Base-by-base conservation (phyloP, 805 yeast species). In the Lachancea sp. region DNA sequence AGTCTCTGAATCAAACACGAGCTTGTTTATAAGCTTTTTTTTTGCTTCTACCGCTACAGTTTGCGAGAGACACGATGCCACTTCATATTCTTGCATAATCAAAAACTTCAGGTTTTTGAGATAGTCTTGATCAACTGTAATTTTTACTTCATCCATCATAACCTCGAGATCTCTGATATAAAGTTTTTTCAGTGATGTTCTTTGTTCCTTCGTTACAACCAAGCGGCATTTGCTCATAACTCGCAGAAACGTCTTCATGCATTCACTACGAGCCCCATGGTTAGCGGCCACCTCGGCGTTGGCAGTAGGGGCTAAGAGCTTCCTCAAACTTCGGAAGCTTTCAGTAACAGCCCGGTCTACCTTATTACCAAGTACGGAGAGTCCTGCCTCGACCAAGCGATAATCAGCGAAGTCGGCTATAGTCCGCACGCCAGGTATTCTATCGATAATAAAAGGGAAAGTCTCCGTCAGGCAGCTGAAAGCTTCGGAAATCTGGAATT, bases 221-320 rank as follows among this genome's bases (percentile, higher is more conserved):
- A 48, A 33, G 12, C 40, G 29, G 30, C 46, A 44, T 16, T 39
- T 34, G 29, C 36, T 32, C 39, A 49, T 41, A 20, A 43, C 16
- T 2, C 38, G 28, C 26, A 48, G 24, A 4, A 35, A 24, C 5
- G 22, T 26, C 24, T 35, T 24, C 16, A 35, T 30, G 16, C 31
- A 24, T 3, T 26, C 31, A 16, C 5, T 25, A 9, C 24, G 24
- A 18, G 30, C 31, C 16, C 21, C 15, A 23, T 15, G 9, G 3
- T 17, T 16, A 12, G 5, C 24, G 5, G 6, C 7, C 15, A 12
- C 25, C 5, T 19, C 16, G 5, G 23, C 8, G 5, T 18, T 16
- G 16, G 23, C 8, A 9, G 12, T 5, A 8, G 3, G 20, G 19
- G 8, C 8, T 6, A 24, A 5, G 8, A 20, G 19, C 30, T 12